phyloP scores from a whole-genome alignment of 768 basidiomycete species.

The Kwoniella bestiolae region DNA sequence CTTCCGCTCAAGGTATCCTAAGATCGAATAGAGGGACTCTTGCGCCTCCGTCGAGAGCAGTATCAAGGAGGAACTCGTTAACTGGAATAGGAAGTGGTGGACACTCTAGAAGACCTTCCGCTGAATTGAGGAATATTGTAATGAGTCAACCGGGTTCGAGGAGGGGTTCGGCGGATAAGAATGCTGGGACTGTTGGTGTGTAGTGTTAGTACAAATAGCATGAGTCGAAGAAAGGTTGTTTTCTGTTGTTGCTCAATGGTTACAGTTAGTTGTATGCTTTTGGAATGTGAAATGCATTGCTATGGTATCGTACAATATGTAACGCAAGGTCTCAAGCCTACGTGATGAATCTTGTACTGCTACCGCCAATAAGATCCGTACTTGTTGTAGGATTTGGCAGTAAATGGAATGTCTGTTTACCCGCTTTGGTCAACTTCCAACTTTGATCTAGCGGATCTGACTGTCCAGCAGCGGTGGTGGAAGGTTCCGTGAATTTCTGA shows the following conservation, averaged over 20 bases:
- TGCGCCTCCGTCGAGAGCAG: slow-evolving; percentile 21
- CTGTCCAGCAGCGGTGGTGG: no score
- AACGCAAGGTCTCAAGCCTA: no score
- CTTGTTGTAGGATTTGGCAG: not conserved
- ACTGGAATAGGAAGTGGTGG: not conserved
- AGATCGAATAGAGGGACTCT: slow-evolving; percentile 28
- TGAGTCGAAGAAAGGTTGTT: no score
- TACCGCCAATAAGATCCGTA: not conserved
- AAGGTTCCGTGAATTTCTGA: not conserved
- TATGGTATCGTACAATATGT: no score
- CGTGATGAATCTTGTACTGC: not conserved
- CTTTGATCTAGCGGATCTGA: not conserved
- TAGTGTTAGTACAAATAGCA: no score
- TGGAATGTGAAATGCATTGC: no score
- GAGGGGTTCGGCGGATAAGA: slow-evolving; percentile 20
- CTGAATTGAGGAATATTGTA: not conserved
- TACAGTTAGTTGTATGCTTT: no score
- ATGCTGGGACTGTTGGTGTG: not conserved
- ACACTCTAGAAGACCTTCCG: slow-evolving; percentile 17
- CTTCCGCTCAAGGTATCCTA: slow-evolving; percentile 39
- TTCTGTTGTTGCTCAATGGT: no score
- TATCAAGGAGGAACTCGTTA: slow-evolving; percentile 16
- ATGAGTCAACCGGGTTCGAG: slow-evolving; percentile 19
- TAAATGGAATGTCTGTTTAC: not conserved
- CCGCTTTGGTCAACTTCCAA: not conserved